phyloP scores from a whole-genome alignment of 2,329 filamentous ascomycete species.

The Trichoderma aggressivum region DNA sequence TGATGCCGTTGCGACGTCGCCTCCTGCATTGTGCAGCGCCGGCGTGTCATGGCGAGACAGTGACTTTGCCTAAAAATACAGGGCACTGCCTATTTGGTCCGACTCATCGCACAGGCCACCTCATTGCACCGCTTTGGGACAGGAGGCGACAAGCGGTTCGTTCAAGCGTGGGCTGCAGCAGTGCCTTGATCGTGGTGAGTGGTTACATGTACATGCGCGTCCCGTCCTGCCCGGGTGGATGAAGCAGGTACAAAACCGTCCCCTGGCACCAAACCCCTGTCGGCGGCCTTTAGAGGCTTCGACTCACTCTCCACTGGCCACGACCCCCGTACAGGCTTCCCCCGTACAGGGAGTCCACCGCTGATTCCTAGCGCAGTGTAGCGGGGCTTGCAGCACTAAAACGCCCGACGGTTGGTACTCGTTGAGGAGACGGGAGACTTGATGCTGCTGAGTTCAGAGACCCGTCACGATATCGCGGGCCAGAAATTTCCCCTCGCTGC shows the following conservation, averaged over 20 bases:
- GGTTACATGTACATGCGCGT: neutral
- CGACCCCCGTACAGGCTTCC: constrained; percentile 10
- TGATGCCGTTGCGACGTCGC: neutral
- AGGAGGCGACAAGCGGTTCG: constrained; percentile 8
- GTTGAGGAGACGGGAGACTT: neutral
- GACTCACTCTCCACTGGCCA: neutral
- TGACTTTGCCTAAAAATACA: neutral
- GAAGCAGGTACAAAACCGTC: neutral
- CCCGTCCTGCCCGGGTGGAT: neutral
- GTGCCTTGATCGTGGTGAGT: neutral
- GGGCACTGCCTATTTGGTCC: neutral
- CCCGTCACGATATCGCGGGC: constrained; percentile 3
- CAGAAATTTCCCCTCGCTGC: constrained; percentile 18
- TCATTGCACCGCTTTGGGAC: neutral
- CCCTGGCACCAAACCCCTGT: constrained; percentile 7
- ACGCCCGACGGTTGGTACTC: neutral
- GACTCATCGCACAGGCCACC: neutral
- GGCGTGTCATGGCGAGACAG: neutral
- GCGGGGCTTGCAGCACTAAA: constrained; percentile 14
- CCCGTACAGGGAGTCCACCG: constrained; percentile 8
- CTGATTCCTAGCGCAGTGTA: constrained; percentile 9
- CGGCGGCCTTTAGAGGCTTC: neutral
- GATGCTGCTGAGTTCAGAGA: neutral
- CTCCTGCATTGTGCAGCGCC: neutral
- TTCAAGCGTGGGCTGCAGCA: neutral